Evolutionary conservation across 257 asterid species (phyloP).

Genomic region (Nicotiana tomentosiformis): DNA sequence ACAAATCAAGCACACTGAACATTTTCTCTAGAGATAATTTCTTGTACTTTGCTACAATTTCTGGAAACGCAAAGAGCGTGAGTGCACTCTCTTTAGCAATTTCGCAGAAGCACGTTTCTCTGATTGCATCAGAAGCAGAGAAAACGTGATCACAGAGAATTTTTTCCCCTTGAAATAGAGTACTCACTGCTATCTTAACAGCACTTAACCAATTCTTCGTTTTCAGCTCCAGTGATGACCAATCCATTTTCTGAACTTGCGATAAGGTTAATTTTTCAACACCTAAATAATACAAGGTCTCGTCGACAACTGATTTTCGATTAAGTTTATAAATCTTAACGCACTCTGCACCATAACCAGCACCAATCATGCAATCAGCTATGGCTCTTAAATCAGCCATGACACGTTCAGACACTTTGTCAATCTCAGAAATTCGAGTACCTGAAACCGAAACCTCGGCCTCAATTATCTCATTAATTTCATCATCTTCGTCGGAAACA

Average conservation of each 20-base stretch:
- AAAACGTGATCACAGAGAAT: constrained; percentile 63
- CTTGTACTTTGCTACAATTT: constrained; percentile 44
- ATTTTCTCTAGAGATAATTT: constrained; percentile 71
- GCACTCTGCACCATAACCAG: constrained; percentile 71
- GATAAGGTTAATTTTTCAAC: constrained; percentile 46
- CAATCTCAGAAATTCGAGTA: neutral
- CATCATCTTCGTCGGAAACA: constrained; percentile 38
- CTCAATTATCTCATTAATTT: constrained; percentile 11
- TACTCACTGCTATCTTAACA: constrained; percentile 44
- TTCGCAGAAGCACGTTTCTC: constrained; percentile 60
- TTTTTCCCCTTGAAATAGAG: constrained; percentile 59
- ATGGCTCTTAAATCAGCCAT: constrained; percentile 49
- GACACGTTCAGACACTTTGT: constrained; percentile 22
- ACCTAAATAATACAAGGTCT: constrained; percentile 59
- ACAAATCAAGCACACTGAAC: constrained; percentile 63
- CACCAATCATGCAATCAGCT: constrained; percentile 66
- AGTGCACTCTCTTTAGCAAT: constrained; percentile 51
- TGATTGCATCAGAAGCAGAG: constrained; percentile 45
- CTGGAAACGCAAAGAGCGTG: constrained; percentile 44
- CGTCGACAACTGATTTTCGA: constrained; percentile 68
- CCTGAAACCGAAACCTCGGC: neutral
- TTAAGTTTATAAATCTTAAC: constrained; percentile 45
- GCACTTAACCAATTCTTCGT: constrained; percentile 51
- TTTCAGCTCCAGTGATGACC: constrained; percentile 51
- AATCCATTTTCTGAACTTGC: constrained; percentile 69